phyloP scores from a whole-genome alignment of 116 monocot genomes.

The Dioscorea cayenensis region DNA sequence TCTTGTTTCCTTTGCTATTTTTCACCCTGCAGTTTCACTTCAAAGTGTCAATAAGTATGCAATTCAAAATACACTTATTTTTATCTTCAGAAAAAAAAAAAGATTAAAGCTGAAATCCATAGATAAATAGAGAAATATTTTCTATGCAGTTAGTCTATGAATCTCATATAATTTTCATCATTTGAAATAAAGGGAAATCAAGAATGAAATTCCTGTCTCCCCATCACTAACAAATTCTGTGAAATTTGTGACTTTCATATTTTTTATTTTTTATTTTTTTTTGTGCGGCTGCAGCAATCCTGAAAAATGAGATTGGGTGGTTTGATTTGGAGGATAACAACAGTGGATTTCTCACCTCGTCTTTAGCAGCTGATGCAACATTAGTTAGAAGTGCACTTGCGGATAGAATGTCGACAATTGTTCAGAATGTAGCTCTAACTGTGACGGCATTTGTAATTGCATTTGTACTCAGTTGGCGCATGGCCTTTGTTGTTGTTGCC shows the following conservation, averaged over 20 bases:
- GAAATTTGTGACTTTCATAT: too few relatives aligned
- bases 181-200: too few relatives aligned
- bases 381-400: conserved; percentile 25
- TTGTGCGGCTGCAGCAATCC: conserved; percentile 19
- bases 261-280: not conserved
- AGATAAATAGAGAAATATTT: too few relatives aligned
- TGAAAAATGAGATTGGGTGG: conserved; percentile 43
- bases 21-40: not conserved
- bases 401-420: conserved; percentile 34
- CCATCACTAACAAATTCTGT: too few relatives aligned
- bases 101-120: too few relatives aligned
- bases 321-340: conserved; percentile 39
- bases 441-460: conserved; percentile 32
- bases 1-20: not conserved
- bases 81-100: too few relatives aligned
- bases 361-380: conserved; percentile 41
- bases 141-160: too few relatives aligned
- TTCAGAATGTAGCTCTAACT: conserved; percentile 34
- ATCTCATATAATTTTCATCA: too few relatives aligned
- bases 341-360: conserved; percentile 22
- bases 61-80: too few relatives aligned
- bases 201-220: not conserved
- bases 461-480: conserved; percentile 36
- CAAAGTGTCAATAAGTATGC: not conserved
- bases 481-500: conserved; percentile 33